Base-by-base conservation (phyloP, 2,329 filamentous ascomycete species). In the Stemphylium vesicarium region DNA sequence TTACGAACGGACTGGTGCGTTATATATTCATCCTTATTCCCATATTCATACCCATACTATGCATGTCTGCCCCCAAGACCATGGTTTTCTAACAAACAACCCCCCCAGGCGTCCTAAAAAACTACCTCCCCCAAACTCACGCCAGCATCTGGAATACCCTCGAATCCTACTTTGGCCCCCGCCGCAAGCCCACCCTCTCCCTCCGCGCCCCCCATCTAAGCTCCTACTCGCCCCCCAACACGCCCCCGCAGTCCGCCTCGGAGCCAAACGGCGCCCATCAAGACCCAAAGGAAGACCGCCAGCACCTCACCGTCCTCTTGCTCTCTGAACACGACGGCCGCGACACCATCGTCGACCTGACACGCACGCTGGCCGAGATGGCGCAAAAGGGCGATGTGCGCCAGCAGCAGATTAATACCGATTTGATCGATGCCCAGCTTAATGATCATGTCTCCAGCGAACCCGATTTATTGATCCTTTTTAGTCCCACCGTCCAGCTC, bases 351-450 rank as follows among this genome's bases (percentile, higher is more conserved):
- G 93, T 99, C 36, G 95, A 99, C 75, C 84, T 99, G 40, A 99
- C 95, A 37, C 92, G 93, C 71, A 98, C 96, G 1, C 82, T 99
- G 18, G 86, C 94, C 5, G 91, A 96, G 71, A 98, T 99, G 95
- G 90, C 92, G 6, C 95, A 98, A 75, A 87, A 88, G 64, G 87
- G 87, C 54, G 97, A 96, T 77, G 83, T 99, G 12, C 85, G 85
- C 2, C 84, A 91, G 0, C 82, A 86, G 29, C 93, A 99, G 72
- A 93, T 99, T 69, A 92, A 87, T 52, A 83, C 84, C 45, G 91
- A 97, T 59, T 80, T 99, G 45, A 88, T 99, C 47, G 92, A 98
- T 70, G 90, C 91, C 4, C 95, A 99, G 77, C 83, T 99, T 45
- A 89, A 77, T 39, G 85, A 87, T 53, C 84, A 84, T 46, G 87